Evolutionary conservation across 106 monocot genomes (phyloP), one percentile per base, ranked within the genome.

Genomic region (Apostasia ramifera): DNA sequence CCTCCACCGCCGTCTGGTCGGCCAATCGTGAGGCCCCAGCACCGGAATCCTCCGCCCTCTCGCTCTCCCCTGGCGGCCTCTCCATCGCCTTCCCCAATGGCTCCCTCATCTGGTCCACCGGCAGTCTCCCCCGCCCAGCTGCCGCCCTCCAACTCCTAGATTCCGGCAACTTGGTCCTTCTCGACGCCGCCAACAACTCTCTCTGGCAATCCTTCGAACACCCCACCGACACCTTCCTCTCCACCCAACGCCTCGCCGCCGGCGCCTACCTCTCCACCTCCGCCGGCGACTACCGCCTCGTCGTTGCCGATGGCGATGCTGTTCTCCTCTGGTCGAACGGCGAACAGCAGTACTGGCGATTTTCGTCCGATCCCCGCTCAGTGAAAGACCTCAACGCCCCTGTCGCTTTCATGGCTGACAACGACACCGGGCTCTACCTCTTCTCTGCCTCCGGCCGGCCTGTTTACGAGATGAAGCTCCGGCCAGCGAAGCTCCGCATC

Each of bases 121-220:
- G 88, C 0, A 46, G 44, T 5, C 47, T 56, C 64, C 52, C 55
- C 70, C 42, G 70, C 5, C 78, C 88, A 39, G 26, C 26, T 14
- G 0, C 38, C 12, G 55, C 85, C 4, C 76, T 95, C 70, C 84
- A 74, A 0, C 88, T 95, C 12, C 71, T 73, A 42, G 95, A 95
- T 44, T 61, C 79, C 57, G 95, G 95, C 52, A 91, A 94, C 67
- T 74, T 91, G 57, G 44, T 77, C 15, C 81, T 95, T 40, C 80
- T 86, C 55, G 84, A 84, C 49, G 42, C 62, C 1, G 38, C 56
- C 5, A 91, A 95, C 66, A 26, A 63, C 15, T 69, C 91, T 12
- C 76, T 95, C 3, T 95, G 95, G 95, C 86, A 86, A 64, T 91
- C 88, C 71, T 88, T 95, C 64, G 82, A 91, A n/a, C 71, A 84